Conservation (phyloP, 805 yeast genomes). For the Pichia insulana region DNA sequence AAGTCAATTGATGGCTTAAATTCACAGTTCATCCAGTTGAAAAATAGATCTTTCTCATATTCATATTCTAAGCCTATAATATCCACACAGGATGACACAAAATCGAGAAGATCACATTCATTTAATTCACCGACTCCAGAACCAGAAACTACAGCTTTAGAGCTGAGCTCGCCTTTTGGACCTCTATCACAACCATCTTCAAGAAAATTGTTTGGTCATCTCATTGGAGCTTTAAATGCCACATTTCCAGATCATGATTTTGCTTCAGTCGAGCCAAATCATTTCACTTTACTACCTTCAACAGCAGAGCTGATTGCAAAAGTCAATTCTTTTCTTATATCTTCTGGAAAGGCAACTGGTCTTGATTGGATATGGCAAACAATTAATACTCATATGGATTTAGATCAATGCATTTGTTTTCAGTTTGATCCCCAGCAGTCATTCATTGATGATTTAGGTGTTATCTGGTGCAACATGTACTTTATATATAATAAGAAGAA, state of each 20-base stretch:
- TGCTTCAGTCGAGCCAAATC: slow-evolving; percentile 72
- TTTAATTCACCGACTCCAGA: slow-evolving; percentile 24
- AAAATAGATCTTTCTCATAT: slow-evolving; percentile 27
- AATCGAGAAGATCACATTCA: slow-evolving; percentile 22
- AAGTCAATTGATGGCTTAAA: slow-evolving; percentile 14
- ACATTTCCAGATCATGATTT: slow-evolving; percentile 96
- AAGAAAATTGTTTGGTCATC: slow-evolving; percentile 80
- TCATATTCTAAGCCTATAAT: slow-evolving; percentile 20
- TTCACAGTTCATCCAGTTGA: slow-evolving; percentile 25
- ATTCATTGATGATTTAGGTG: slow-evolving; percentile 53
- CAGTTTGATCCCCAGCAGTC: slow-evolving; percentile 58
- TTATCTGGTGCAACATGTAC: slow-evolving; percentile 75
- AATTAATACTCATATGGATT: slow-evolving; percentile 72
- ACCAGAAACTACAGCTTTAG: slow-evolving; percentile 9
- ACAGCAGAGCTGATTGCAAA: slow-evolving; percentile 44
- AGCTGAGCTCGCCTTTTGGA: slow-evolving; percentile 65
- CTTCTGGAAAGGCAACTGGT: slow-evolving; percentile 51
- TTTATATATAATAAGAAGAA: slow-evolving; percentile 85
- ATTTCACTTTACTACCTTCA: slow-evolving; percentile 52
- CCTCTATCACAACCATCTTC: slow-evolving; percentile 81
- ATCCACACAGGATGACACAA: slow-evolving; percentile 7
- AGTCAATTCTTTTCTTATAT: slow-evolving; percentile 69
- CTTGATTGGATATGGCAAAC: slow-evolving; percentile 76
- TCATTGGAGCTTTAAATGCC: slow-evolving; percentile 83
- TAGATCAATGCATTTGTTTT: slow-evolving; percentile 53